A percentile compares a stretch with the other conserved stretches of the same genome.
phyloP scores from a whole-genome alignment of 768 basidiomycete genomes.

The Tulasnella sp. region DNA sequence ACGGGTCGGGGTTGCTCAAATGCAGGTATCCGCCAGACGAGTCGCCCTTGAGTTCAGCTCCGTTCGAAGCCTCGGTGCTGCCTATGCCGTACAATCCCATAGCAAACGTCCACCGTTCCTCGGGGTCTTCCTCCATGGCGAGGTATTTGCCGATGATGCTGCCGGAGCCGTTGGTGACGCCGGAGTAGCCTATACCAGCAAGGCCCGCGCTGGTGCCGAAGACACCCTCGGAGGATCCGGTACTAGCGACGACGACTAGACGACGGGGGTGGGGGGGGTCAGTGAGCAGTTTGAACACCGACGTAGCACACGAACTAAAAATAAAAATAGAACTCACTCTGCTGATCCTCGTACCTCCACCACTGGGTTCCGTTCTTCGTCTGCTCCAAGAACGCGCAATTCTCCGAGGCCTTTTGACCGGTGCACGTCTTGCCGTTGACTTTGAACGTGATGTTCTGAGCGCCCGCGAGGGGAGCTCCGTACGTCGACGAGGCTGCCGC shows the following conservation, averaged over 20 bases:
- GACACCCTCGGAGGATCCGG: too few species aligned
- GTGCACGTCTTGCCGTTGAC: background rate
- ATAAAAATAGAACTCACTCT: background rate
- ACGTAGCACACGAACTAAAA: background rate
- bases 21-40: slow-evolving; percentile 17
- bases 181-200: slow-evolving; percentile 17
- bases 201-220: background rate
- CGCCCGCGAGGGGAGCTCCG: background rate
- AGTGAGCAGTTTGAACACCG: background rate
- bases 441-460: background rate
- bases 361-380: background rate
- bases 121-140: background rate
- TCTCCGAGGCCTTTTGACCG: background rate
- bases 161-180: background rate
- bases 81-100: background rate
- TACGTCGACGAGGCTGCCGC: too few species aligned
- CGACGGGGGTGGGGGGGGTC: background rate
- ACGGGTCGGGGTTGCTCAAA: slow-evolving; percentile 15
- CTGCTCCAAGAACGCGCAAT: slow-evolving; percentile 7
- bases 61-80: background rate
- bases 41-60: background rate
- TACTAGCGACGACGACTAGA: background rate
- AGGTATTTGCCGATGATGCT: slow-evolving; percentile 30
- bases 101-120: background rate
- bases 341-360: slow-evolving; percentile 21